Conservation (phyloP, 495 filamentous ascomycete species). For the Echria macrotheca region DNA sequence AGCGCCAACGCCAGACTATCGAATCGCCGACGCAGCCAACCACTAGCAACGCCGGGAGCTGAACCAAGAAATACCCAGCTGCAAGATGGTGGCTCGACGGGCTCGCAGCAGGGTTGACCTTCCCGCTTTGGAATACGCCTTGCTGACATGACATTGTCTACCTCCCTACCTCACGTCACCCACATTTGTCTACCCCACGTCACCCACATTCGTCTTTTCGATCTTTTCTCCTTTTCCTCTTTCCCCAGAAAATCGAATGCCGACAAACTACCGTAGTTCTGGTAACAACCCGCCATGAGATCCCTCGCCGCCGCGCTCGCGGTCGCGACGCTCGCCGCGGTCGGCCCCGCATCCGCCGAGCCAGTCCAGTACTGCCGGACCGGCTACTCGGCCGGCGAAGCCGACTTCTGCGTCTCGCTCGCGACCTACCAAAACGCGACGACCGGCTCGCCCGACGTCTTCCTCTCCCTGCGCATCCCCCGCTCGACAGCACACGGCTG, state of each 20-base stretch:
- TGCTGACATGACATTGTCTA: too few species aligned
- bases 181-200: too few species aligned
- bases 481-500: conserved; percentile 18
- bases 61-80: not conserved
- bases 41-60: not conserved
- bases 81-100: not conserved
- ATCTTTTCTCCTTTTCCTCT: too few species aligned
- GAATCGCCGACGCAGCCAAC: not conserved
- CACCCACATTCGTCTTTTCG: too few species aligned
- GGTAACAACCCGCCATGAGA: not conserved
- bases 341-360: conserved; percentile 1
- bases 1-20: conserved; percentile 2
- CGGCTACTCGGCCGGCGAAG: conserved; percentile 10
- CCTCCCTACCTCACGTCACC: too few species aligned
- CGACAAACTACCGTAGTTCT: not conserved
- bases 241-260: too few species aligned
- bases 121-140: too few species aligned
- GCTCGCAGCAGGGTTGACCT: not conserved
- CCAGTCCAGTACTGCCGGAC: conserved; percentile 26
- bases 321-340: not conserved
- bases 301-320: not conserved
- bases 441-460: conserved; percentile 18
- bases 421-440: conserved; percentile 18
- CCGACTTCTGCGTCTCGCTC: conserved; percentile 26
- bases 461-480: conserved; percentile 16